Percentiles rank a stretch among this genome's conserved stretches.
phyloP scores from a whole-genome alignment of 805 yeast genomes.

The Yarrowia sp. region DNA sequence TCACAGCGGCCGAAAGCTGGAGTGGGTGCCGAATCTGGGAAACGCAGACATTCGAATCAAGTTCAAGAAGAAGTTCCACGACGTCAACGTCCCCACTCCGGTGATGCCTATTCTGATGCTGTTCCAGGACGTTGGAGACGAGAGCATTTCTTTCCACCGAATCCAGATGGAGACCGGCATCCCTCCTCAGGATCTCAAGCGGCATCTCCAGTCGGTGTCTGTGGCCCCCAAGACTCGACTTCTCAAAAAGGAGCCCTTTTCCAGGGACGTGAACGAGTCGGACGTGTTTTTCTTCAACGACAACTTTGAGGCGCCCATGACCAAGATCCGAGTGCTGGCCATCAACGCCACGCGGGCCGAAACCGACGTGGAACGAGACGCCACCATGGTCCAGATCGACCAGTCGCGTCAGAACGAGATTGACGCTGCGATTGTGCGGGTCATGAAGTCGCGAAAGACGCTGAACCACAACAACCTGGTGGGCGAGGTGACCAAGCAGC shows the following conservation, averaged over 20 bases:
- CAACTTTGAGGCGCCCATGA: slow-evolving; percentile 69
- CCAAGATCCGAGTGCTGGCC: slow-evolving; percentile 76
- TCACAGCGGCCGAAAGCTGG: slow-evolving; percentile 64
- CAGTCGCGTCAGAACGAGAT: slow-evolving; percentile 71
- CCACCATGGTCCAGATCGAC: slow-evolving; percentile 62
- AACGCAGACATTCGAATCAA: slow-evolving; percentile 78
- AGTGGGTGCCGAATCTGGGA: slow-evolving; percentile 87
- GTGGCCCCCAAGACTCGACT: slow-evolving; percentile 82
- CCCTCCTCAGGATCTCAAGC: slow-evolving; percentile 71
- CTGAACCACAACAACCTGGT: slow-evolving; percentile 69
- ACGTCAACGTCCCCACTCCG: slow-evolving; percentile 78
- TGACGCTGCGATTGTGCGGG: slow-evolving; percentile 86
- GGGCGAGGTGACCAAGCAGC: slow-evolving; percentile 66
- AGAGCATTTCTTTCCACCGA: slow-evolving; percentile 63
- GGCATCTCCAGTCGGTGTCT: slow-evolving; percentile 83
- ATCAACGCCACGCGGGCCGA: slow-evolving; percentile 60
- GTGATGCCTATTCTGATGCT: slow-evolving; percentile 80
- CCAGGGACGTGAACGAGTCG: slow-evolving; percentile 66
- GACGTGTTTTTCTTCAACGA: slow-evolving; percentile 75
- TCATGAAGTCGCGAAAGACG: slow-evolving; percentile 76
- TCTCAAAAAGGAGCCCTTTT: slow-evolving; percentile 75
- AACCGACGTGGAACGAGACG: slow-evolving; percentile 58
- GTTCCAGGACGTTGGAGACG: slow-evolving; percentile 61
- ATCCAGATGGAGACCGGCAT: slow-evolving; percentile 71
- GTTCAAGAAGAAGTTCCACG: slow-evolving; percentile 73